Conservation (phyloP, 148 eudicot genomes). For the Vaccinium macrocarpon region DNA sequence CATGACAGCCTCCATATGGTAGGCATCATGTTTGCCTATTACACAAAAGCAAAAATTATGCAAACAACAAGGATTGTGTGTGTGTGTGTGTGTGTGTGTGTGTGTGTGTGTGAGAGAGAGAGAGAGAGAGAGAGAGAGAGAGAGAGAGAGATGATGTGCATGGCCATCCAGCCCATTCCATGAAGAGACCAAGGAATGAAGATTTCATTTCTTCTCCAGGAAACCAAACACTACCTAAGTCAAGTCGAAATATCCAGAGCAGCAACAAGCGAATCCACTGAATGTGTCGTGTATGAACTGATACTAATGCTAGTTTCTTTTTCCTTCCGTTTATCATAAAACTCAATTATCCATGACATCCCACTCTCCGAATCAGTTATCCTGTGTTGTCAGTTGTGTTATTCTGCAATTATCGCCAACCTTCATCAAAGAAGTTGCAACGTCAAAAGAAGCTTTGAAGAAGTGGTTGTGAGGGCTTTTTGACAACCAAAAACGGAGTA, state of each 20-base stretch:
- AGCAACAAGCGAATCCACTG: not conserved
- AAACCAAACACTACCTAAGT: not conserved
- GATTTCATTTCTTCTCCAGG: not conserved
- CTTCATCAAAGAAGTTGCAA: conserved; percentile 2
- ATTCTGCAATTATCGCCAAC: not conserved
- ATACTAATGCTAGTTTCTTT: not conserved
- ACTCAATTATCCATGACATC: not conserved
- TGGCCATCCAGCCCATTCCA: not conserved
- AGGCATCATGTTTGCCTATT: not conserved
- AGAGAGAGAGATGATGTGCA: not conserved
- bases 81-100: not conserved
- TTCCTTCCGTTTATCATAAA: not conserved
- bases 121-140: not conserved
- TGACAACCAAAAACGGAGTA: not conserved
- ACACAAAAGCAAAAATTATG: not conserved
- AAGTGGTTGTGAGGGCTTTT: not conserved
- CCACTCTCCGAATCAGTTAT: too few relatives aligned
- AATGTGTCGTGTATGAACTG: not conserved
- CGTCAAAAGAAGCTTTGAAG: not conserved
- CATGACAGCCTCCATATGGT: not conserved
- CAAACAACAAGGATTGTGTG: not conserved
- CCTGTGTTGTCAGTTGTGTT: not conserved
- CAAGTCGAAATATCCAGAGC: not conserved
- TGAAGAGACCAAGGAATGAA: not conserved
- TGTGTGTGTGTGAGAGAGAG: not conserved